Conservation (phyloP, 2,329 filamentous ascomycete species). For the Periconia sp. region DNA sequence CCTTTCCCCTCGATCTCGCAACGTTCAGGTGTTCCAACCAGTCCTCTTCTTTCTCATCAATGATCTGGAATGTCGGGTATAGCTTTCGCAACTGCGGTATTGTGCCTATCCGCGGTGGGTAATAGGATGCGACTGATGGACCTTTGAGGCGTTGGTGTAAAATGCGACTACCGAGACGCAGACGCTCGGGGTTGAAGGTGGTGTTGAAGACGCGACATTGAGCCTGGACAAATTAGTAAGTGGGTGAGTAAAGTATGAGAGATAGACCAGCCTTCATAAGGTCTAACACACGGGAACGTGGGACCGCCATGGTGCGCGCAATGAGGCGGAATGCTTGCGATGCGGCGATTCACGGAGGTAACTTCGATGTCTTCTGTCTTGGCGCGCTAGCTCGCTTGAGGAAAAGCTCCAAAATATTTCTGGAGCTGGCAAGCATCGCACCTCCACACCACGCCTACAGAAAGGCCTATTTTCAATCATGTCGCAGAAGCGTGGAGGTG, state of each 20-base stretch:
- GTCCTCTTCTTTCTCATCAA: conserved; percentile 79
- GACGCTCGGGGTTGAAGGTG: conserved; percentile 83
- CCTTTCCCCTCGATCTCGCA: conserved; percentile 72
- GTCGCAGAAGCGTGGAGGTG: conserved; percentile 27
- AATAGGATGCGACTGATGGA: conserved; percentile 84
- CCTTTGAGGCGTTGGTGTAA: conserved; percentile 86
- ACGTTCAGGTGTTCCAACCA: conserved; percentile 72
- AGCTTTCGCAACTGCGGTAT: conserved; percentile 75
- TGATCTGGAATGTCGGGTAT: conserved; percentile 71
- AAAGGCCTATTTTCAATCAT: conserved; percentile 12
- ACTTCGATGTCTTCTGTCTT: conserved; percentile 15
- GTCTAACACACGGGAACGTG: conserved; percentile 63
- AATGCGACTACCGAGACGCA: conserved; percentile 89
- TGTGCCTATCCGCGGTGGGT: conserved; percentile 76
- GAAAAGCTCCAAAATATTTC: neutral
- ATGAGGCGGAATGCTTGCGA: conserved; percentile 8
- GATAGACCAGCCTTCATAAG: conserved; percentile 73
- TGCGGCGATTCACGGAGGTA: conserved; percentile 20
- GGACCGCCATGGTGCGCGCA: conserved; percentile 55
- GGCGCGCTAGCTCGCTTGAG: conserved; percentile 9
- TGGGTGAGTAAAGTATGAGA: neutral
- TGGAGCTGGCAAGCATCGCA: neutral
- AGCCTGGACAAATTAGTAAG: conserved; percentile 59
- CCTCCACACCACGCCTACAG: neutral
- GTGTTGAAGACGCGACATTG: conserved; percentile 93